Evolutionary conservation across 2,329 filamentous ascomycete species (phyloP), one percentile per base, ranked within the genome.

Genomic region (Trichophyton mentagrophytes): DNA sequence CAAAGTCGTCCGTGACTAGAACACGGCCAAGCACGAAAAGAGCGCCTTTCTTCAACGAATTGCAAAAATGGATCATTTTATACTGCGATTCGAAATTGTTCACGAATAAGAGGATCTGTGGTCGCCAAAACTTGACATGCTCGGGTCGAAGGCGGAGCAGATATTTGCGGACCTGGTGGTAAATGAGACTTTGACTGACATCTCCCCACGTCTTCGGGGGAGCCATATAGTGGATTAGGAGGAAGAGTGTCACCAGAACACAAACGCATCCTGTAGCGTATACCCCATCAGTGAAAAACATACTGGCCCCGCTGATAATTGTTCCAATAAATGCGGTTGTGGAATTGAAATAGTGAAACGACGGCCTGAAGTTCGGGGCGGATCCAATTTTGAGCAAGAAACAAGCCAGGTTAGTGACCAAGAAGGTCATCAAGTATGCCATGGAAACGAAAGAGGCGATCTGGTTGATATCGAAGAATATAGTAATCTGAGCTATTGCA

Each of bases 41-140:
- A 0, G 85, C 85, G 0, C 90, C 90, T 68, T 95, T 95, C 71
- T 95, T 95, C 70, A 95, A 76, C 0, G 89, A 90, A 71, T 95
- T 95, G 74, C 90, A 95, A 66, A 95, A 95, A 62, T 91, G 88
- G 1, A 95, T 92, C 46, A 95, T 80, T 47, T 88, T 86, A 59
- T 88, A 90, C 69, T 93, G 88, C 4, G 81, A 82, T n/a, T 90
- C 81, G 3, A 89, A 87, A 67, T 93, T 84, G 69, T 92, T 93
- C 65, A 93, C 84, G 59, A 95, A 82, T 0, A 95, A 79, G 56
- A 95, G 82, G 49, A 95, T 91, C 65, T 95, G 90, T 0, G 90
- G 90, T 58, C 90, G 81, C 90, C 90, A 95, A 70, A 95, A 95
- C 69, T 95, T 95, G 72, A 95, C 90, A 69, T 95, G 90, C 67